Conservation (phyloP, 495 filamentous ascomycete species). For the Xanthoparmelia taractica region DNA sequence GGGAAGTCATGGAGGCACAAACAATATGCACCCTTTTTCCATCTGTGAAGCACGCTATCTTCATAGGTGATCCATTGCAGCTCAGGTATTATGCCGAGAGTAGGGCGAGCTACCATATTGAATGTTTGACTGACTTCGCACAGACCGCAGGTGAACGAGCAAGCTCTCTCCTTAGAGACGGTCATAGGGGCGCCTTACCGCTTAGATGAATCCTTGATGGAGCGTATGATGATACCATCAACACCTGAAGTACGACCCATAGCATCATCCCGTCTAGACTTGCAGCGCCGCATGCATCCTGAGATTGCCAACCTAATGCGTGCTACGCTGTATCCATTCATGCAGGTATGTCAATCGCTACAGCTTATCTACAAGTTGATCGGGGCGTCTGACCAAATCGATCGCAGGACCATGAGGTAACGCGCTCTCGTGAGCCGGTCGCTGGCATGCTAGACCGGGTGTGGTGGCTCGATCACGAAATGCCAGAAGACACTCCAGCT, state of each 20-base stretch:
- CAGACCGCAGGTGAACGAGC: constrained; percentile 51
- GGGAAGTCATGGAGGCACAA: constrained; percentile 49
- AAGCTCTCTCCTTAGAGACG: constrained; percentile 46
- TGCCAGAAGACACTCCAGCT: constrained; percentile 42
- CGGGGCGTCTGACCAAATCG: not conserved
- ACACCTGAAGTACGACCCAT: constrained; percentile 20
- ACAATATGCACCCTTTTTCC: constrained; percentile 48
- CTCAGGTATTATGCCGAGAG: constrained; percentile 25
- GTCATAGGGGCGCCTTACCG: constrained; percentile 44
- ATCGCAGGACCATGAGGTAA: constrained; percentile 16
- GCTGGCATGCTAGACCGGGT: constrained; percentile 54
- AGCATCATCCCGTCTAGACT: constrained; percentile 48
- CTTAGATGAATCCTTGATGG: constrained; percentile 57
- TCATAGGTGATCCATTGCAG: constrained; percentile 52
- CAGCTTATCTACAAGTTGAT: not conserved
- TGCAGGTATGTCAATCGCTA: constrained; percentile 35
- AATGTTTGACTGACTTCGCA: not conserved
- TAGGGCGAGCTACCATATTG: not conserved
- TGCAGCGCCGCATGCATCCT: constrained; percentile 69
- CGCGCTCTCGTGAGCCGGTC: constrained; percentile 43
- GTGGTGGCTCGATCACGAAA: constrained; percentile 65
- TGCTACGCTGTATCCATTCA: constrained; percentile 52
- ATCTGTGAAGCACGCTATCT: constrained; percentile 46
- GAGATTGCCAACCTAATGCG: constrained; percentile 52
- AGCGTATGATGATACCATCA: constrained; percentile 47